Percentiles rank a stretch among this genome's conserved stretches.
phyloP scores from a whole-genome alignment of 1,139 yeast genomes.

The Hyphopichia fennica region DNA sequence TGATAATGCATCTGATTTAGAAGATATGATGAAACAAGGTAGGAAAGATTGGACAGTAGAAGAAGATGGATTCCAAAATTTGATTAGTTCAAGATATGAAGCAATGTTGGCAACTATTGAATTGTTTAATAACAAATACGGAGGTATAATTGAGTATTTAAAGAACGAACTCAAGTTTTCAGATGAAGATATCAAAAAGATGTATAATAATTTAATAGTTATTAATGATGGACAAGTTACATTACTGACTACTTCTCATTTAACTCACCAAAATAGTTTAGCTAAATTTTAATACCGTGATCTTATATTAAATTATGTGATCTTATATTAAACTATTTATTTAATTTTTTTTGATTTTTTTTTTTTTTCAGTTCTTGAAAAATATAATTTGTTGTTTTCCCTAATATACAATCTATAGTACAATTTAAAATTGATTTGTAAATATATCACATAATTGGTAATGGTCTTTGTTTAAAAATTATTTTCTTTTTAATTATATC shows the following conservation, averaged over 20 bases:
- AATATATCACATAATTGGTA: conserved; percentile 62
- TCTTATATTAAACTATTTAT: neutral
- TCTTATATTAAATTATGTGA: neutral
- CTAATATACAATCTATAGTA: neutral
- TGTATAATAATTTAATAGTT: conserved; percentile 45
- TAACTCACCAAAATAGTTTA: neutral
- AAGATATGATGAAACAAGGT: conserved; percentile 30
- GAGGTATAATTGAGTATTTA: conserved; percentile 62
- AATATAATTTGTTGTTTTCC: too few relatives aligned
- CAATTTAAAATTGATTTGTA: too few relatives aligned
- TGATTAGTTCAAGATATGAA: conserved; percentile 68
- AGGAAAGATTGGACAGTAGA: conserved; percentile 42
- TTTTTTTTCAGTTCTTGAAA: neutral
- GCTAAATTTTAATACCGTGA: neutral
- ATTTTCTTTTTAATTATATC: conserved; percentile 59
- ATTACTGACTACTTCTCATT: neutral
- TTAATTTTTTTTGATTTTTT: neutral
- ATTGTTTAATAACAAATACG: conserved; percentile 49
- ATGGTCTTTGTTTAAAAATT: conserved; percentile 63
- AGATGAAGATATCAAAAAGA: conserved; percentile 47
- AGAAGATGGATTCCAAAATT: conserved; percentile 52
- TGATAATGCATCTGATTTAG: conserved; percentile 28
- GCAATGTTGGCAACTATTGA: conserved; percentile 69
- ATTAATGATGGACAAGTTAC: conserved; percentile 3
- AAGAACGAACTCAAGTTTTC: conserved; percentile 45